Conservation (phyloP, 2,329 filamentous ascomycete genomes). For the Exophiala calicioides region DNA sequence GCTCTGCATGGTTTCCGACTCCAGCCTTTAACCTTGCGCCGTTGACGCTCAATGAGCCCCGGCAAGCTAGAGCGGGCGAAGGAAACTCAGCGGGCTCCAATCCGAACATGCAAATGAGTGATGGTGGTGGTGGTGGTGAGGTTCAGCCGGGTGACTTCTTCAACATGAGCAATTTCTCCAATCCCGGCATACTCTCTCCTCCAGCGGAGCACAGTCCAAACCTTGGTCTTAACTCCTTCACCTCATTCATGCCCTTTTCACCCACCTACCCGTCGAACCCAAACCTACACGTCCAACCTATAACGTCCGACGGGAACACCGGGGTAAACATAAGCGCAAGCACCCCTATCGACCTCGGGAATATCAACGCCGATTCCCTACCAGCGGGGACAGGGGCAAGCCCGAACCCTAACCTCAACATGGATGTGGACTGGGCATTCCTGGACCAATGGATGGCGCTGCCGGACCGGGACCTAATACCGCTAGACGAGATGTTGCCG, state of each 20-base stretch:
- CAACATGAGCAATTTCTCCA: background rate
- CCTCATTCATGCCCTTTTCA: constrained; percentile 11
- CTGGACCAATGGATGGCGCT: constrained; percentile 25
- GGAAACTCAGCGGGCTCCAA: no score
- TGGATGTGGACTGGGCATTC: constrained; percentile 23
- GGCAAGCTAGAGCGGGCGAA: no score
- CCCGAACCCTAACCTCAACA: constrained; percentile 3
- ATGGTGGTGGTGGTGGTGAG: no score
- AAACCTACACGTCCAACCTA: no score
- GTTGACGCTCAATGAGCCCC: constrained; percentile 6
- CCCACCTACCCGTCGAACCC: background rate
- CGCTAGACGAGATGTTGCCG: no score
- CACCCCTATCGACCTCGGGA: background rate
- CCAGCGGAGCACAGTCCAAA: background rate
- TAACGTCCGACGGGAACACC: no score
- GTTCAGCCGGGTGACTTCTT: background rate
- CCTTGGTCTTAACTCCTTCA: constrained; percentile 7
- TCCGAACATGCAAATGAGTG: background rate
- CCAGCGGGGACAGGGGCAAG: no score
- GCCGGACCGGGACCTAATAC: constrained; percentile 12
- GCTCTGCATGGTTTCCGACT: constrained; percentile 11
- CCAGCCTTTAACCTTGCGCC: constrained; percentile 12
- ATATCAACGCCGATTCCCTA: constrained; percentile 2
- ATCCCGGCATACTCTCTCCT: no score
- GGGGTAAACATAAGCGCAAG: background rate